These are phyloP conservation scores for Naematelia aurantialba DNA, from an alignment of 768 basidiomycete species.

Conservation along the genomic window DNA sequence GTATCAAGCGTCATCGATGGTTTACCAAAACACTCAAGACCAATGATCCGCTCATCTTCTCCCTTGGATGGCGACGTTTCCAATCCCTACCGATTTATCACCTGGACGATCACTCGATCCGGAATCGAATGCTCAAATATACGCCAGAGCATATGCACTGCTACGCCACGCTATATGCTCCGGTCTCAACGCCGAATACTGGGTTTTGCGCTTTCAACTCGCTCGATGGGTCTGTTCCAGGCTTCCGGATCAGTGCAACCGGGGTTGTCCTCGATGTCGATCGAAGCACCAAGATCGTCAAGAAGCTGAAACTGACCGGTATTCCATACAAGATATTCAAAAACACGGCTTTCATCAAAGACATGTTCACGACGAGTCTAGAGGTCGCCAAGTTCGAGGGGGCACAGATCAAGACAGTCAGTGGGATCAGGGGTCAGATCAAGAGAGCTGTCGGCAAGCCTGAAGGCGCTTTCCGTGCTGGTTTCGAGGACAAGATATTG, in stretches of 20 bases:
- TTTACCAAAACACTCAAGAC: constrained; percentile 85
- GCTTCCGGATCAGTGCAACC: constrained; percentile 86
- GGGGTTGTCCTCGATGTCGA: constrained; percentile 94
- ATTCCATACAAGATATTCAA: constrained; percentile 96
- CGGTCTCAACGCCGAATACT: constrained; percentile 84
- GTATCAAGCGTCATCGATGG: constrained; percentile 96
- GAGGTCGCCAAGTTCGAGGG: constrained; percentile 99
- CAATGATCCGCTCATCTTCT: constrained; percentile 93
- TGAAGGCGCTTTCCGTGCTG: constrained; percentile 90
- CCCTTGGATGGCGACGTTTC: constrained; percentile 96
- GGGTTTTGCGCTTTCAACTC: constrained; percentile 97
- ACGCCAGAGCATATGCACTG: constrained; percentile 99
- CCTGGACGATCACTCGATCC: constrained; percentile 93
- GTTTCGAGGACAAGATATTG: constrained; percentile 95
- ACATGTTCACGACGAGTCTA: constrained; percentile 89
- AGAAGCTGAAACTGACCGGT: constrained; percentile 95
- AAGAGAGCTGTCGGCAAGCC: constrained; percentile 95
- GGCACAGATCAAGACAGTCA: constrained; percentile 91
- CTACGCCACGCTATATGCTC: constrained; percentile 95
- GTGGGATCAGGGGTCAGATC: constrained; percentile 91
- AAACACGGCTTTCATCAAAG: constrained; percentile 95
- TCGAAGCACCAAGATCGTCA: constrained; percentile 88
- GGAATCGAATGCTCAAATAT: constrained; percentile 99
- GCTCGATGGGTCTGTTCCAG: constrained; percentile 61
- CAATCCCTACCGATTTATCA: constrained; percentile 93